Evolutionary conservation across 1,284 basidiomycete species (phyloP).

Genomic region (Rhodotorula mucilaginosa): DNA sequence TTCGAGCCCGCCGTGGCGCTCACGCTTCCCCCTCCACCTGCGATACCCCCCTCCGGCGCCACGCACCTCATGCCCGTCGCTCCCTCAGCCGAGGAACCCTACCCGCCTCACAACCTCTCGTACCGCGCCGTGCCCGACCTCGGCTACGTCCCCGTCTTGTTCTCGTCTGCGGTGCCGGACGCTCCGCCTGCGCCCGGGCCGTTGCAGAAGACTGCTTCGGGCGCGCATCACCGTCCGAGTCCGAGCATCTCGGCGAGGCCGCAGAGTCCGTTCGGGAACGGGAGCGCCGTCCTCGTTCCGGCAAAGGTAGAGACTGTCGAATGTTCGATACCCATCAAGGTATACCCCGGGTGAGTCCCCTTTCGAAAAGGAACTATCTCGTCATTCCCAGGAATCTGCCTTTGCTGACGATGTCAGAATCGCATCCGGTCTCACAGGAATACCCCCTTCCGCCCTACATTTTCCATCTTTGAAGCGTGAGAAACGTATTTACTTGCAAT

Average conservation of each 20-base stretch:
- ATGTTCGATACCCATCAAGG: conserved; percentile 81
- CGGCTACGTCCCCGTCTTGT: conserved; percentile 43
- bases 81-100: conserved; percentile 3
- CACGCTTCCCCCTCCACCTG: conserved; percentile 35
- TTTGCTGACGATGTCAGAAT: not conserved
- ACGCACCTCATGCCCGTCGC: conserved; percentile 44
- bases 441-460: conserved; percentile 74
- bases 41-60: conserved; percentile 40
- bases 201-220: conserved; percentile 34
- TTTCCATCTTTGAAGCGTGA: conserved; percentile 27
- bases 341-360: conserved; percentile 63
- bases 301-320: conserved; percentile 75
- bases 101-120: conserved; percentile 5
- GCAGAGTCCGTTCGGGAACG: conserved; percentile 20
- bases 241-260: conserved; percentile 7
- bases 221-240: conserved; percentile 20
- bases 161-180: conserved; percentile 29
- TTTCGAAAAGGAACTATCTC: not conserved
- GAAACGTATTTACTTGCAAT: not conserved
- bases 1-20: conserved; percentile 40
- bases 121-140: conserved; percentile 46
- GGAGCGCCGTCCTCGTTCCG: conserved; percentile 57
- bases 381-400: not conserved
- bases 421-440: conserved; percentile 53
- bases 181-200: conserved; percentile 32